phyloP scores from a whole-genome alignment of 2,329 filamentous ascomycete species.

The Pseudogymnoascus destructans region DNA sequence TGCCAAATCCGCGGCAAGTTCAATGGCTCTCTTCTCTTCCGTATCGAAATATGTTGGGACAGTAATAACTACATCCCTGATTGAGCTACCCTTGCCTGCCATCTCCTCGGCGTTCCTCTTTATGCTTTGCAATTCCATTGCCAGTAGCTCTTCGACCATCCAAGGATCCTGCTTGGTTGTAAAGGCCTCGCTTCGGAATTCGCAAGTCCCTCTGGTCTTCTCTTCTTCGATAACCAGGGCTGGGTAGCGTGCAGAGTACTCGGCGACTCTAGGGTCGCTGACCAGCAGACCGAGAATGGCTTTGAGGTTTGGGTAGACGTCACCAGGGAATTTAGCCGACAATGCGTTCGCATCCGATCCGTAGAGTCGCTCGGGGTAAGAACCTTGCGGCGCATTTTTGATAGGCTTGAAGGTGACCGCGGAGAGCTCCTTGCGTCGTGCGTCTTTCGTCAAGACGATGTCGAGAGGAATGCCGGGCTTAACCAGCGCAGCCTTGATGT shows the following conservation, averaged over 20 bases:
- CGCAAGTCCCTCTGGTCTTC: conserved; percentile 52
- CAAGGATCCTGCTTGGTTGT: conserved; percentile 47
- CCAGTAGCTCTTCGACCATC: conserved; percentile 84
- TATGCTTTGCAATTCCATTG: conserved; percentile 91
- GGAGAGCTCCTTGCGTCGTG: conserved; percentile 84
- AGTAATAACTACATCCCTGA: conserved; percentile 78
- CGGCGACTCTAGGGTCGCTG: conserved; percentile 46
- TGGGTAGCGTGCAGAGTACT: conserved; percentile 67
- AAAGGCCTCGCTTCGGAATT: conserved; percentile 68
- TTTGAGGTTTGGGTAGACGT: conserved; percentile 93
- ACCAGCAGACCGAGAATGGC: conserved; percentile 64
- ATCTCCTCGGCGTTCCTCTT: conserved; percentile 75
- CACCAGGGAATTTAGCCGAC: conserved; percentile 73
- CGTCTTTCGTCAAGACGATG: conserved; percentile 95
- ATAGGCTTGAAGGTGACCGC: conserved; percentile 88
- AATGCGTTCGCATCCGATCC: conserved; percentile 85
- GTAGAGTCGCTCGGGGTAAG: conserved; percentile 80
- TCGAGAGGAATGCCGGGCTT: conserved; percentile 96
- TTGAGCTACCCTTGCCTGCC: conserved; percentile 59
- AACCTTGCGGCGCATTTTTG: conserved; percentile 47
- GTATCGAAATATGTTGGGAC: conserved; percentile 81
- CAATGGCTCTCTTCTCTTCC: conserved; percentile 78
- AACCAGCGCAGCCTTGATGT: conserved; percentile 89
- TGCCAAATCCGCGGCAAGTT: conserved; percentile 74
- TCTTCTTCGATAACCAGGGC: conserved; percentile 55